Base-by-base conservation (phyloP, 345 rosid genomes). In the Gynandropsis gynandra region DNA sequence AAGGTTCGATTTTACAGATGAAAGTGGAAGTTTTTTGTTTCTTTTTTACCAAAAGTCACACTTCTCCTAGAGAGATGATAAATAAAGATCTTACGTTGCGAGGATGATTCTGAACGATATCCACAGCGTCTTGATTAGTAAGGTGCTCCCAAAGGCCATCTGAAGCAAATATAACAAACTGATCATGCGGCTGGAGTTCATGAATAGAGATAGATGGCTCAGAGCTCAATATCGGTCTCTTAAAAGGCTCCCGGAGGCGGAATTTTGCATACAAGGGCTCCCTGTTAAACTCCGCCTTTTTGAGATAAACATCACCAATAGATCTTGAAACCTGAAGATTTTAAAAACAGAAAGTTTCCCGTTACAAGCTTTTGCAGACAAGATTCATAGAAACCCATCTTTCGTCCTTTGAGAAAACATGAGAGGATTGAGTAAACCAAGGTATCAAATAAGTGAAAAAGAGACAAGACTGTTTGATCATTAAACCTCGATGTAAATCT, bases 81-180 rank as follows among this genome's bases (percentile, higher is more conserved):
- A 36, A 37, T 21, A 12, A 47, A 7, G 18, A 35, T 43, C 80
- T 74, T 71, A 80, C 87, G 24, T 35, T 73, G 65, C 61, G 71
- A 7, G 77, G 72, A 67, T 77, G 75, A 41, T 69, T 75, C 44
- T 77, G 76, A 62, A 80, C 81, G 27, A 80, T 64, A 57, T 77
- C 71, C 36, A 80, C 87, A 36, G 87, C 87, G 47, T 75, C 76
- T 63, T 80, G 83, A 68, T 80, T 80, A 57, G 64, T 73, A 34
- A 80, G 52, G 71, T 75, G 83, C 65, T 80, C 83, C 87, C 83
- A 77, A 11, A 77, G 79, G 35, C 83, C 83, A 64, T 77, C 83
- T 42, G 87, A 80, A 40, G 87, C 83, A 64, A 77, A 75, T 60
- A 80, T 80, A 21, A 77, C 15, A 48, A 80, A 80, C 24, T 64